phyloP scores from a whole-genome alignment of 805 yeast genomes.

The Cyberlindnera subsufficiens region DNA sequence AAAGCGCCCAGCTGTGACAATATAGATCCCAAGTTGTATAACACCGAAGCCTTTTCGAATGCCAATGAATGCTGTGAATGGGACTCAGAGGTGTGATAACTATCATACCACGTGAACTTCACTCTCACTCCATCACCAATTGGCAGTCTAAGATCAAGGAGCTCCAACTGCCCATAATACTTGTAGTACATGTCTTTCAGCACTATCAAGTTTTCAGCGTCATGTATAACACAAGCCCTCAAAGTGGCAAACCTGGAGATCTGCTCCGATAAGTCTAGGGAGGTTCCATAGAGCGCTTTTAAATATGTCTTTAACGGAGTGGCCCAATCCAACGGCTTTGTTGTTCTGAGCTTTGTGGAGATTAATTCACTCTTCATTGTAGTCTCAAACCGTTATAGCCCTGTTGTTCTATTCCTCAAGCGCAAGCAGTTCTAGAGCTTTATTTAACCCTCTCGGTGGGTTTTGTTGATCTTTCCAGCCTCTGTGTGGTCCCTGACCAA shows the following conservation, averaged over 20 bases:
- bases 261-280: constrained; percentile 53
- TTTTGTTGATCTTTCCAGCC: no score
- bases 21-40: constrained; percentile 72
- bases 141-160: constrained; percentile 73
- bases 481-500: no score
- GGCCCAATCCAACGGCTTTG: constrained; percentile 62
- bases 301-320: constrained; percentile 55
- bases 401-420: no score
- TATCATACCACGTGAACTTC: constrained; percentile 77
- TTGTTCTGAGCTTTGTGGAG: constrained; percentile 28
- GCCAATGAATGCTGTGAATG: constrained; percentile 75
- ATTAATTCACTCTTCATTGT: constrained; percentile 16
- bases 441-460: no score
- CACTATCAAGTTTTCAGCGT: constrained; percentile 42
- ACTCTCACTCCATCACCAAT: constrained; percentile 48
- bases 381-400: no score
- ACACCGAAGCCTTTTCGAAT: constrained; percentile 80
- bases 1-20: constrained; percentile 45
- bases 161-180: constrained; percentile 79
- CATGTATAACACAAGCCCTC: constrained; percentile 23
- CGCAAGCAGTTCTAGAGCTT: no score
- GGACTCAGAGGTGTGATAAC: constrained; percentile 43
- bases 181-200: constrained; percentile 53
- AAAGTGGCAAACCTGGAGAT: constrained; percentile 52
- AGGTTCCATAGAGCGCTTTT: constrained; percentile 55